These are phyloP conservation scores for Arabidopsis arenosa DNA, from an alignment of 345 rosid species.

Conservation along the genomic window DNA sequence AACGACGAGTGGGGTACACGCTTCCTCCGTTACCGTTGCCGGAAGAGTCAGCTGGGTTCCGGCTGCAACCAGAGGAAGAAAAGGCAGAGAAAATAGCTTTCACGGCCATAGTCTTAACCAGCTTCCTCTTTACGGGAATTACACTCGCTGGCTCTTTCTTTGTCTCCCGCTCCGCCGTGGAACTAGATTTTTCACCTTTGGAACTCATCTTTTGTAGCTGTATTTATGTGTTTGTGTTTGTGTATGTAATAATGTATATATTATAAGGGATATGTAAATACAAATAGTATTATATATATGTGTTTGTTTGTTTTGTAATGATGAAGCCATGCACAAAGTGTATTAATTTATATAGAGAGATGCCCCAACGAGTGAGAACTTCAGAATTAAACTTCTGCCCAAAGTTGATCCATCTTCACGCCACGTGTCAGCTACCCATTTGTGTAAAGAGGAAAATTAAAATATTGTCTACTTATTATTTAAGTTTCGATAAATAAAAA, in stretches of 20 bases:
- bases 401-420: constrained; percentile 3
- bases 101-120: constrained; percentile 33
- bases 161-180: not conserved
- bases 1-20: constrained; percentile 30
- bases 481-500: not conserved
- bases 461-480: not conserved
- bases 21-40: not conserved
- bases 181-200: constrained; percentile 16
- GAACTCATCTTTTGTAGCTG: constrained; percentile 28
- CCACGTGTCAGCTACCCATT: constrained; percentile 2
- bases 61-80: not conserved
- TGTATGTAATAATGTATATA: too few species aligned
- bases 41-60: not conserved
- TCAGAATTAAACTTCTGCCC: not conserved
- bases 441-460: not conserved
- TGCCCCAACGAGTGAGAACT: not conserved
- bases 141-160: constrained; percentile 39
- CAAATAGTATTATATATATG: too few species aligned
- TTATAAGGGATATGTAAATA: too few species aligned
- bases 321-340: constrained; percentile 14
- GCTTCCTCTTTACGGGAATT: constrained; percentile 40
- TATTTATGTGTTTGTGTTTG: not conserved
- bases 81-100: constrained; percentile 34
- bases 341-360: constrained; percentile 7
- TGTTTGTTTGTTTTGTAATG: not conserved